Evolutionary conservation across 1,284 basidiomycete species (phyloP).

Genomic region (Apiotrichum laibachii): DNA sequence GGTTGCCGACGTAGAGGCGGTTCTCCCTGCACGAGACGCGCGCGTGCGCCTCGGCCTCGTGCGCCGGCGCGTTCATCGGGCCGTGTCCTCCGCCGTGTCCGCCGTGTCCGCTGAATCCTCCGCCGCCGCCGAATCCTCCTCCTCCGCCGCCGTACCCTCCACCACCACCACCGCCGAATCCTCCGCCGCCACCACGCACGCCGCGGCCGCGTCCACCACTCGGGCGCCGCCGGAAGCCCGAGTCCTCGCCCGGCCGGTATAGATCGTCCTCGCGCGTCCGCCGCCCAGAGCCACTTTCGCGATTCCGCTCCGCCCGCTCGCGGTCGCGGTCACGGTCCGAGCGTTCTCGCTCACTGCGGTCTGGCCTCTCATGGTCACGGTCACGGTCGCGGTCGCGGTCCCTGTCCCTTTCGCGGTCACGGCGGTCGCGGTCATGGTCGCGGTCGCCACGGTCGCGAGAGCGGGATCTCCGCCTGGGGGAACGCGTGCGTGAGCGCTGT

Average conservation of each 20-base stretch:
- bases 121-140: background rate
- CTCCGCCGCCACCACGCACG: background rate
- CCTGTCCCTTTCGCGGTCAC: no score
- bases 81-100: conserved; percentile 60
- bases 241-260: conserved; percentile 10
- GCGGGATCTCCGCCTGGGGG: no score
- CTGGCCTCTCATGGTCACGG: conserved; percentile 1
- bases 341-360: conserved; percentile 52
- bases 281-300: conserved; percentile 20
- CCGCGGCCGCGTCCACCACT: background rate
- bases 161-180: background rate
- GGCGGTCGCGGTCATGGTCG: conserved; percentile 10
- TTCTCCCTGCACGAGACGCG: conserved; percentile 95
- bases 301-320: background rate
- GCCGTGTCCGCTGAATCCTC: no score
- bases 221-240: conserved; percentile 16
- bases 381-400: no score
- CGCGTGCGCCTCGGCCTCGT: conserved; percentile 82
- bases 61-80: conserved; percentile 83
- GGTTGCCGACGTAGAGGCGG: conserved; percentile 95
- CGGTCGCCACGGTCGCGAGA: conserved; percentile 1
- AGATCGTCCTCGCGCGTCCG: conserved; percentile 5
- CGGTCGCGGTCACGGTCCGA: conserved; percentile 54
- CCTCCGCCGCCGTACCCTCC: conserved; percentile 60
- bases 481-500: no score